Conservation (phyloP, 176 grass and related monocot genomes). For the Hyparrhenia diplandra region DNA sequence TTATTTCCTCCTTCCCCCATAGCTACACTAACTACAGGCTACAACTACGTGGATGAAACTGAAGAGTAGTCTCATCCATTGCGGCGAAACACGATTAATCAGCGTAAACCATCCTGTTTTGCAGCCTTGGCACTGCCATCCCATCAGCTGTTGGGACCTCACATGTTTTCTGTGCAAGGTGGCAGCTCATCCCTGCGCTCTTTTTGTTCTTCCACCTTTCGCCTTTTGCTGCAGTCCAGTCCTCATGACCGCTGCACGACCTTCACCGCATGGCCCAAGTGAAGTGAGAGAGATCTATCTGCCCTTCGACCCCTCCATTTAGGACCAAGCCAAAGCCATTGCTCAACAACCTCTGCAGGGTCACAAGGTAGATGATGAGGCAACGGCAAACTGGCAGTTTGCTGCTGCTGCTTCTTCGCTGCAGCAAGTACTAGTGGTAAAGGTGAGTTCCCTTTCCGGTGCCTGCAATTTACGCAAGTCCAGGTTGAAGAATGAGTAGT, state of each 20-base stretch:
- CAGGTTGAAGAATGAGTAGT: slow-evolving; percentile 28
- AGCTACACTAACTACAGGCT: background rate
- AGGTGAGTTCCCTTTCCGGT: slow-evolving; percentile 30
- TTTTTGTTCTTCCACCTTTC: slow-evolving; percentile 59
- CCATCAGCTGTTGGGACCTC: slow-evolving; percentile 25
- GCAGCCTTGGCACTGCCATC: slow-evolving; percentile 8
- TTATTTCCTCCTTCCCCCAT: background rate
- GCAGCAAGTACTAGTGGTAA: slow-evolving; percentile 19
- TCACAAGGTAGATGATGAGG: background rate
- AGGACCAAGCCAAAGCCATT: background rate
- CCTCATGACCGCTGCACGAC: slow-evolving; percentile 45
- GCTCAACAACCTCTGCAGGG: background rate
- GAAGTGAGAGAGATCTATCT: background rate
- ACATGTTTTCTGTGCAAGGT: slow-evolving; percentile 33
- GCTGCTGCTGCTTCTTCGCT: slow-evolving; percentile 22
- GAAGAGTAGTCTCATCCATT: background rate
- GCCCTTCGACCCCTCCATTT: slow-evolving; percentile 4
- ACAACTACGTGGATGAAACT: slow-evolving; percentile 30
- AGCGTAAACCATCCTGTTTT: slow-evolving; percentile 35
- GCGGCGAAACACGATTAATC: slow-evolving; percentile 35
- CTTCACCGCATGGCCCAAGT: slow-evolving; percentile 10
- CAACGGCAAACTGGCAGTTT: background rate
- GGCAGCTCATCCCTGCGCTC: slow-evolving; percentile 29
- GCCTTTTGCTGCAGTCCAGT: slow-evolving; percentile 36
- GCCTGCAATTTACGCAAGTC: background rate